These are phyloP conservation scores for Thielaviopsis ethacetica DNA, from an alignment of 2,329 filamentous ascomycete species.

Conservation along the genomic window DNA sequence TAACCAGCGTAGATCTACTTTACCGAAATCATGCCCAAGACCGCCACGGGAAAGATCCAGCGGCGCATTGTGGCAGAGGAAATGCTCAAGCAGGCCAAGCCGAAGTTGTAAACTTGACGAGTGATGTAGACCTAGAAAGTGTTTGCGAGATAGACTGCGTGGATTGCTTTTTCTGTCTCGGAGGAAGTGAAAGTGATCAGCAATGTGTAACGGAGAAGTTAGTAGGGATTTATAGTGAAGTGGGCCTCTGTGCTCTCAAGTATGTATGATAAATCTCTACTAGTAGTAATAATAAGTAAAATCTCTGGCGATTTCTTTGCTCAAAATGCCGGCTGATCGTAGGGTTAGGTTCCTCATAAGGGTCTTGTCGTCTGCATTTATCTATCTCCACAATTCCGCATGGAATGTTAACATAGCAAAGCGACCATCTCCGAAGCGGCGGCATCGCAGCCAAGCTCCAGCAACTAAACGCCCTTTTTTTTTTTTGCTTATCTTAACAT, in stretches of 20 bases:
- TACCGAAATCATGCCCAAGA: constrained; percentile 74
- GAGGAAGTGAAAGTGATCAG: too few species aligned
- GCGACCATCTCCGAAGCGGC: not conserved
- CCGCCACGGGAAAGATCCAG: constrained; percentile 82
- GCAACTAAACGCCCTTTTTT: not conserved
- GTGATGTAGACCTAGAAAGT: not conserved
- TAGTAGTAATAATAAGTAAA: too few species aligned
- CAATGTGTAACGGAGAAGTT: too few species aligned
- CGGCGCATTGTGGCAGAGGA: constrained; percentile 70
- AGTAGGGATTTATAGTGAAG: too few species aligned
- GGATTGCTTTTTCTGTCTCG: too few species aligned
- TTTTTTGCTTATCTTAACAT: not conserved
- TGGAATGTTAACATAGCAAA: not conserved
- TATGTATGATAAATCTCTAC: too few species aligned
- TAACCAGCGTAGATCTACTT: constrained; percentile 48
- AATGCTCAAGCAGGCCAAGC: constrained; percentile 58
- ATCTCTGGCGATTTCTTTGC: too few species aligned
- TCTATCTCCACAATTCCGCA: not conserved
- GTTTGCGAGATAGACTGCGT: not conserved
- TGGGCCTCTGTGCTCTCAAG: too few species aligned
- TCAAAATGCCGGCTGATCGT: not conserved
- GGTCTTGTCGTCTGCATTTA: not conserved
- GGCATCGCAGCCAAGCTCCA: not conserved
- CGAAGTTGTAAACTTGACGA: constrained; percentile 30
- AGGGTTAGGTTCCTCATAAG: not conserved